Conservation (phyloP, 257 asterid genomes). For the Jasminum sambac region DNA sequence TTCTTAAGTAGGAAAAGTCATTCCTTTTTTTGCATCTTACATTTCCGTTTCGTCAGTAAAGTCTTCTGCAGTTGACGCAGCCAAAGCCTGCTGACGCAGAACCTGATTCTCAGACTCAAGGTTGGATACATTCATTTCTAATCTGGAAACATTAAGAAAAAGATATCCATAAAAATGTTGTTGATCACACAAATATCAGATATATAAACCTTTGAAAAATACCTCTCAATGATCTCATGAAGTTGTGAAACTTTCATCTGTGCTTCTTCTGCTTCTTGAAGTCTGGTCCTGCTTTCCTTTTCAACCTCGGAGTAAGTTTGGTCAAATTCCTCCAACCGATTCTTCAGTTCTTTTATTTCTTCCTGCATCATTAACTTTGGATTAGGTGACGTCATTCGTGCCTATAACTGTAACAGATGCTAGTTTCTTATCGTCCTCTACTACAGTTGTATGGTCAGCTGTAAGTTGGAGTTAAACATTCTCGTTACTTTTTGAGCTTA, state of each 20-base stretch:
- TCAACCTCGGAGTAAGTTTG: conserved; percentile 54
- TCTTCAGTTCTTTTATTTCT: conserved; percentile 59
- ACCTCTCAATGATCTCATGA: conserved; percentile 87
- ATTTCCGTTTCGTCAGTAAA: conserved; percentile 64
- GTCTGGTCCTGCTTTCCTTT: conserved; percentile 57
- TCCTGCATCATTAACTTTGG: conserved; percentile 49
- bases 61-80: conserved; percentile 70
- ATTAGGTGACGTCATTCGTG: conserved; percentile 23
- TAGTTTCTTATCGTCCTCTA: conserved; percentile 4
- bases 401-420: conserved; percentile 14
- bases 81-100: conserved; percentile 89
- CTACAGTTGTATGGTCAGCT: conserved; percentile 14
- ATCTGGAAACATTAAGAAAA: conserved; percentile 46
- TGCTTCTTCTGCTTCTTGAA: conserved; percentile 73
- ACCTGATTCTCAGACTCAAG: conserved; percentile 94
- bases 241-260: conserved; percentile 60
- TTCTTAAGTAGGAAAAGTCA: conserved; percentile 18
- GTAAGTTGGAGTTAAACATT: neutral
- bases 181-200: conserved; percentile 19
- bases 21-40: conserved; percentile 47
- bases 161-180: conserved; percentile 22
- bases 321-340: conserved; percentile 62
- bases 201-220: conserved; percentile 22
- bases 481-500: neutral
- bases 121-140: conserved; percentile 71